A percentile compares a stretch with the other conserved stretches of the same genome.
Conservation (phyloP, 106 monocot genomes). For the Dendrobium huoshanense region DNA sequence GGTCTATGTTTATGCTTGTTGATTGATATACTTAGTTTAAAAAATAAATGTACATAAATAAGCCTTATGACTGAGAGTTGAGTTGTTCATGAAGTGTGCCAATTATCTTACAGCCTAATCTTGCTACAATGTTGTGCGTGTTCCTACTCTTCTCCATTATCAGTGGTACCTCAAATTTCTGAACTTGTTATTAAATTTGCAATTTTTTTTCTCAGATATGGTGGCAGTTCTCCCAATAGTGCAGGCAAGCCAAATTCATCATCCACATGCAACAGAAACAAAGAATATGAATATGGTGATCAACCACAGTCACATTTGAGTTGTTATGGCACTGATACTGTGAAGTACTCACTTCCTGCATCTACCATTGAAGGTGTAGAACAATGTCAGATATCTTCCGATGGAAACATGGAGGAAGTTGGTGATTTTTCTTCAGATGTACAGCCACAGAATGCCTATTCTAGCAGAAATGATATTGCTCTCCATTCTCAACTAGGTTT, state of each 20-base stretch:
- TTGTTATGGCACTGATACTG: slow-evolving; percentile 1
- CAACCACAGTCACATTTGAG: slow-evolving; percentile 6
- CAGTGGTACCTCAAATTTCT: too few species aligned
- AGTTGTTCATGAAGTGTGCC: too few species aligned
- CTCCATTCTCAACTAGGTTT: slow-evolving; percentile 35
- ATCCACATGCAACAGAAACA: slow-evolving; percentile 12
- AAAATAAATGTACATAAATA: too few species aligned
- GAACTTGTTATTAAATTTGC: neutral
- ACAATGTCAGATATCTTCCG: slow-evolving; percentile 10
- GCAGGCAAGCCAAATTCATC: slow-evolving; percentile 22
- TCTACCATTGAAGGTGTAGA: slow-evolving; percentile 9
- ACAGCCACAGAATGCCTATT: slow-evolving; percentile 14
- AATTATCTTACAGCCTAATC: too few species aligned
- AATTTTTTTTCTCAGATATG: slow-evolving; percentile 40
- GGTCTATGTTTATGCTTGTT: too few species aligned
- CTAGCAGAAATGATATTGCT: slow-evolving; percentile 3
- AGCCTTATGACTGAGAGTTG: too few species aligned
- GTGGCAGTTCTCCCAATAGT: slow-evolving; percentile 18
- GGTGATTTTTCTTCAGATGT: neutral
- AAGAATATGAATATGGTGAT: slow-evolving; percentile 17
- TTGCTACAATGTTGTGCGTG: too few species aligned
- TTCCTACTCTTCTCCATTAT: too few species aligned
- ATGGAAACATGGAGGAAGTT: slow-evolving; percentile 18
- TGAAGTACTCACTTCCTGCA: neutral
- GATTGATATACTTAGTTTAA: too few species aligned